Conservation (phyloP, 257 asterid species). For the Petunia secreta region DNA sequence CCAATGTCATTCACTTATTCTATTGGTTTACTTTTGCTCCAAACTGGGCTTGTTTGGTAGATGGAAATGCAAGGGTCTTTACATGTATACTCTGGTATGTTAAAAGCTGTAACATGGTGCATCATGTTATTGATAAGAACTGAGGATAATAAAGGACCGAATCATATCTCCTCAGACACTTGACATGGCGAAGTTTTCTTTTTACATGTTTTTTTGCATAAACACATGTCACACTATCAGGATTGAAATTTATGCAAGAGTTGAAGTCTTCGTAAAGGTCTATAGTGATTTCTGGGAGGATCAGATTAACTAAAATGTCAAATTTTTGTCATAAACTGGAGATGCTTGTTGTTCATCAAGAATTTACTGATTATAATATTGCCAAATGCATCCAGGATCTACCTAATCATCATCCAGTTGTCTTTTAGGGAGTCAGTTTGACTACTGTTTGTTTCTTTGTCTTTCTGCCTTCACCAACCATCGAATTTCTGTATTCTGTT, state of each 20-base stretch:
- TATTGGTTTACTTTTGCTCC: not conserved
- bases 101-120: conserved; percentile 6
- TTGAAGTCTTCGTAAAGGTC: not conserved
- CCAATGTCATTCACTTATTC: not conserved
- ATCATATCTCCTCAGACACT: not conserved
- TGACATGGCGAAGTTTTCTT: not conserved
- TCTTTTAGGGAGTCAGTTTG: not conserved
- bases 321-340: not conserved
- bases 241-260: not conserved
- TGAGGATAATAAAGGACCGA: not conserved
- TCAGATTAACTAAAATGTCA: not conserved
- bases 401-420: not conserved
- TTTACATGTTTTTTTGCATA: not conserved
- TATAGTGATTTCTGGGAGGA: not conserved
- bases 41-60: not conserved
- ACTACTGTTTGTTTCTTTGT: not conserved
- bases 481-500: conserved; percentile 16
- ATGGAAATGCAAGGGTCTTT: not conserved
- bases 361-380: not conserved
- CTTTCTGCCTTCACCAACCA: conserved; percentile 20
- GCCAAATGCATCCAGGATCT: not conserved
- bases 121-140: not conserved
- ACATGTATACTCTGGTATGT: not conserved
- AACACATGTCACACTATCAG: not conserved
- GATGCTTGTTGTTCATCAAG: not conserved